Conservation (phyloP, 1,284 basidiomycete species). For the Rhodofomes roseus region DNA sequence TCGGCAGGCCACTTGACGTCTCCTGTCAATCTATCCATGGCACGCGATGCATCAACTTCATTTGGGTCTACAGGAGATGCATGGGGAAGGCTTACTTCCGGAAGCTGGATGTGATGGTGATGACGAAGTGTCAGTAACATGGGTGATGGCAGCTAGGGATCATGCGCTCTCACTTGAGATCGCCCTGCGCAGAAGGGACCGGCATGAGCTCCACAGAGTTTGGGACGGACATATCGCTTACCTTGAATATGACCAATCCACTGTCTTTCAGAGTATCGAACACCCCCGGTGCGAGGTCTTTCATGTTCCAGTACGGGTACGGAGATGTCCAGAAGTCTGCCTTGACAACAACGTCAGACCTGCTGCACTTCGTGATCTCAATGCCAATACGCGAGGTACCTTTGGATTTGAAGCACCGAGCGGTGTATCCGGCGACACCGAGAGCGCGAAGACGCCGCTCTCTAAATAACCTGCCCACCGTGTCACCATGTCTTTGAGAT, state of each 20-base stretch:
- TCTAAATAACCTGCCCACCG: slow-evolving; percentile 77
- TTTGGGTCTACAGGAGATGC: slow-evolving; percentile 19
- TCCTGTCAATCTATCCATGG: slow-evolving; percentile 68
- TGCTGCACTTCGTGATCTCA: neutral
- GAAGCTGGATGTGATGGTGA: slow-evolving; percentile 46
- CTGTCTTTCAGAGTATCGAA: slow-evolving; percentile 59
- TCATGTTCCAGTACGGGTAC: slow-evolving; percentile 81
- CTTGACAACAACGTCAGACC: slow-evolving; percentile 8
- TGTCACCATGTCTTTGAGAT: slow-evolving; percentile 59
- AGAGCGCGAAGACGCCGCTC: slow-evolving; percentile 70
- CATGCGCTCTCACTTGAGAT: slow-evolving; percentile 65
- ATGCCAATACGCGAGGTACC: slow-evolving; percentile 24
- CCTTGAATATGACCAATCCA: slow-evolving; percentile 90
- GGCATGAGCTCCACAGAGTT: neutral
- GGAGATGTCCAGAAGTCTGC: slow-evolving; percentile 83
- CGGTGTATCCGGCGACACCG: slow-evolving; percentile 62
- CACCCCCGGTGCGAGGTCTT: slow-evolving; percentile 54
- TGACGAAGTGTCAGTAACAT: neutral
- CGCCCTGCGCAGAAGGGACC: slow-evolving; percentile 53
- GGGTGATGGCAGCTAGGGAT: too few relatives aligned
- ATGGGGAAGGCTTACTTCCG: slow-evolving; percentile 58
- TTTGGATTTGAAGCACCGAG: slow-evolving; percentile 46
- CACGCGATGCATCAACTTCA: slow-evolving; percentile 4
- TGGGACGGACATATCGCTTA: slow-evolving; percentile 18
- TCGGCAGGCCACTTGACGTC: slow-evolving; percentile 88